Evolutionary conservation across 352 stramenopile species (phyloP), one percentile per base, ranked within the genome.

Genomic region (Phytophthora cajani): DNA sequence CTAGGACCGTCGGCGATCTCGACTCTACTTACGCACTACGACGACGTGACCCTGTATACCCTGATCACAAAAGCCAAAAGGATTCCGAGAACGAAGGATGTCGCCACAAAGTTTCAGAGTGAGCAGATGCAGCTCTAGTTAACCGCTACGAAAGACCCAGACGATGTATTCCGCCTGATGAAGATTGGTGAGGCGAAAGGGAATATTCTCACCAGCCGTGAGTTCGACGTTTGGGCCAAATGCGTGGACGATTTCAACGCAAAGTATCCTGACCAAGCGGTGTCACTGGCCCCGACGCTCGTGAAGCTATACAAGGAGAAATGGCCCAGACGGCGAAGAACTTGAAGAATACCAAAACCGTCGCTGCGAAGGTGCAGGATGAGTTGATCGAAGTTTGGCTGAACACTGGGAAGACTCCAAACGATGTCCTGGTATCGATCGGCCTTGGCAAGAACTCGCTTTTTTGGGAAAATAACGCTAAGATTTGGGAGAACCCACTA

Each of bases 111-210:
- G 19, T 19, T 50, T 5, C 17, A 50, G 10, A 23, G 2, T 10
- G 51, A 66, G 10, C 33, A 60, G 19, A 38, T 67, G 4, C 9
- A 60, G 16, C 49, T 53, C 9, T 67, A 36, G 49, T 11, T 51
- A 11, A 32, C 42, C 42, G 19, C 42, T 2, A 17, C 42, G 23
- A 50, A 50, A 50, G 42, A 50, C 17, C 42, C 42, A 8, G 42
- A 25, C n/a, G 42, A 50, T 23, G 17, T 5, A 2, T 50, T 50
- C 17, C 42, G 42, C 9, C 10, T 50, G 14, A 50, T 50, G 42
- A 12, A 19, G n/a, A 17, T 23, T 19, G 17, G 19, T 9, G 19
- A 50, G 17, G 8, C 9, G n/a, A 23, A 50, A 19, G 19, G 17
- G 42, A n/a, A 50, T 9, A 19, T 50, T 50, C 16, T 50, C 17